Conservation (phyloP, 2,329 filamentous ascomycete genomes). For the Trichoderma sp. region DNA sequence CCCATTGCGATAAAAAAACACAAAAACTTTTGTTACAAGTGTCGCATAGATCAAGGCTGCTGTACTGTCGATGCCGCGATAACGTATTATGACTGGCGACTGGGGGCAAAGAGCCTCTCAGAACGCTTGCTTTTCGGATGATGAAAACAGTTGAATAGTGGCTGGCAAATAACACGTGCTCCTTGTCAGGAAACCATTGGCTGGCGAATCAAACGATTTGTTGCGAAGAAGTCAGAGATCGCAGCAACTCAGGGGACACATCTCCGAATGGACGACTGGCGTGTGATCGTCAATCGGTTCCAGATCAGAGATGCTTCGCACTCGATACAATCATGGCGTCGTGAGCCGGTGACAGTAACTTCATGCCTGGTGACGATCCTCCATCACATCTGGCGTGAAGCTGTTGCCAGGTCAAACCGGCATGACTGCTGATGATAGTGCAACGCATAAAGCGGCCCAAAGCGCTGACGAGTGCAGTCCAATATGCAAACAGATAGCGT, state of each 20-base stretch:
- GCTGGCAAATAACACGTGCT: not conserved
- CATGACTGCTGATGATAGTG: not conserved
- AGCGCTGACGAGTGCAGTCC: not conserved
- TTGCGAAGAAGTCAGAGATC: too few relatives aligned
- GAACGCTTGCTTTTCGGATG: not conserved
- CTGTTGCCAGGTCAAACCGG: not conserved
- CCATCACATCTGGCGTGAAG: not conserved
- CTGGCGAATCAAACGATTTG: too few relatives aligned
- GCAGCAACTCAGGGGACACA: not conserved
- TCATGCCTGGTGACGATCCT: not conserved
- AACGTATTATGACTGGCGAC: not conserved
- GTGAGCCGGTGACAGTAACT: not conserved
- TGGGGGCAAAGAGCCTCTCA: not conserved
- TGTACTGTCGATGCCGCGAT: constrained; percentile 8
- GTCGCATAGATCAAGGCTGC: constrained; percentile 2
- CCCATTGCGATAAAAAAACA: constrained; percentile 2
- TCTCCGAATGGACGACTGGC: not conserved
- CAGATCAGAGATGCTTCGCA: not conserved
- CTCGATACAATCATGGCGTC: not conserved
- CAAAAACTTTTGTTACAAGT: not conserved
- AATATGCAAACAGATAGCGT: not conserved
- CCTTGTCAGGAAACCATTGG: too few relatives aligned
- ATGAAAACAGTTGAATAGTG: not conserved
- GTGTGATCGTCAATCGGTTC: not conserved
- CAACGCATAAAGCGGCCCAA: not conserved